Conservation (phyloP, 108 stramenopile species). For the Nannochloropsis gaditana region DNA sequence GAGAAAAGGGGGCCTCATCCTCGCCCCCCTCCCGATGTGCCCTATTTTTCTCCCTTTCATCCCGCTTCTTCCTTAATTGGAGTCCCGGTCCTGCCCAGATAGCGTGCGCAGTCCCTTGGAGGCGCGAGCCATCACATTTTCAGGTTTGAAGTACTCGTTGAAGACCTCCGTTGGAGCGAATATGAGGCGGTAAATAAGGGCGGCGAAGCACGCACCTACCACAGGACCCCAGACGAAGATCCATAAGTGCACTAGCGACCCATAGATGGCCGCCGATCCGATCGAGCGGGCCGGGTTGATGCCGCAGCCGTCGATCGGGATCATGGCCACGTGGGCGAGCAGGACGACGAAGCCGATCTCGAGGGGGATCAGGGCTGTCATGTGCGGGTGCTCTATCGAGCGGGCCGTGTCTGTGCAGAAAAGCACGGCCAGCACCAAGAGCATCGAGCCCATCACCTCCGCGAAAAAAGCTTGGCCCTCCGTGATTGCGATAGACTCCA, state of each 20-base stretch:
- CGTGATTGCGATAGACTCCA: neutral
- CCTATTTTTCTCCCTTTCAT: neutral
- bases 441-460: slow-evolving; percentile 30
- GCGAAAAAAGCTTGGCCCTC: slow-evolving; percentile 23
- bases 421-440: slow-evolving; percentile 31
- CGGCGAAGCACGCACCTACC: neutral
- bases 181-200: neutral
- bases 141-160: neutral
- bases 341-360: slow-evolving; percentile 32
- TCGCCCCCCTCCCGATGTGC: neutral
- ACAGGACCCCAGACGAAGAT: neutral
- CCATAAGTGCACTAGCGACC: neutral
- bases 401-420: slow-evolving; percentile 24
- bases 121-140: neutral
- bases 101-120: neutral
- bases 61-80: neutral
- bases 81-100: neutral
- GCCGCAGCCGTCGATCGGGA: slow-evolving; percentile 39
- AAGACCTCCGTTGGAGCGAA: neutral
- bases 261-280: slow-evolving; percentile 25
- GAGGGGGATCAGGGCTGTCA: slow-evolving; percentile 23
- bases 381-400: neutral
- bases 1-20: neutral
- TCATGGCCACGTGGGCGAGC: slow-evolving; percentile 26
- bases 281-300: slow-evolving; percentile 48